A percentile compares a stretch with the other conserved stretches of the same genome.
These are phyloP conservation scores for Skeletonema costatum DNA, from an alignment of 108 stramenopile genomes.

Conservation along the genomic window DNA sequence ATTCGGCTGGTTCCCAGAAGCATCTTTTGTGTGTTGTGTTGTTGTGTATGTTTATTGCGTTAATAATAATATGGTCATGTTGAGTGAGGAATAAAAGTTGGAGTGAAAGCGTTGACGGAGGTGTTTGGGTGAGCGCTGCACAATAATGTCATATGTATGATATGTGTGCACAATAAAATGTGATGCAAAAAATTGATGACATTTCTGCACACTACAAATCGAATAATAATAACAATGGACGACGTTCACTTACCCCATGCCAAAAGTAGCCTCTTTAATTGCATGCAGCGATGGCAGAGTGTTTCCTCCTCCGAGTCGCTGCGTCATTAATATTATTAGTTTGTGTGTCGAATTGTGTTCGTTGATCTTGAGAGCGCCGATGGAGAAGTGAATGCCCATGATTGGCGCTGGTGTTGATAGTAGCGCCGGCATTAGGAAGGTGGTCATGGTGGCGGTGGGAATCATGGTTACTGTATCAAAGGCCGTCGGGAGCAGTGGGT, in stretches of 20 bases:
- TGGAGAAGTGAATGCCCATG: background rate
- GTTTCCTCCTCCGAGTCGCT: background rate
- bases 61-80: no score
- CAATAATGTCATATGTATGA: no score
- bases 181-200: no score
- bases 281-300: slow-evolving; percentile 5
- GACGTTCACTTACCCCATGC: slow-evolving; percentile 50
- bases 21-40: slow-evolving; percentile 29
- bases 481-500: no score
- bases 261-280: slow-evolving; percentile 62
- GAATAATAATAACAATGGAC: background rate
- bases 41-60: background rate
- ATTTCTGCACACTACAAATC: no score
- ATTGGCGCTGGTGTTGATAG: background rate
- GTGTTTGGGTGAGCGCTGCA: no score
- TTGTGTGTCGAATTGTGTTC: background rate
- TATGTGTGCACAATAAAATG: no score
- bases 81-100: background rate
- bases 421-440: background rate
- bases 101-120: background rate
- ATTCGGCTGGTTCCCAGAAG: slow-evolving; percentile 82
- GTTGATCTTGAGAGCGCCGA: background rate
- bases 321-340: background rate
- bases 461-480: background rate
- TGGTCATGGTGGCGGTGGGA: background rate